These are phyloP conservation scores for Apiospora malaysiana DNA, from an alignment of 2,329 filamentous ascomycete species.

Conservation along the genomic window DNA sequence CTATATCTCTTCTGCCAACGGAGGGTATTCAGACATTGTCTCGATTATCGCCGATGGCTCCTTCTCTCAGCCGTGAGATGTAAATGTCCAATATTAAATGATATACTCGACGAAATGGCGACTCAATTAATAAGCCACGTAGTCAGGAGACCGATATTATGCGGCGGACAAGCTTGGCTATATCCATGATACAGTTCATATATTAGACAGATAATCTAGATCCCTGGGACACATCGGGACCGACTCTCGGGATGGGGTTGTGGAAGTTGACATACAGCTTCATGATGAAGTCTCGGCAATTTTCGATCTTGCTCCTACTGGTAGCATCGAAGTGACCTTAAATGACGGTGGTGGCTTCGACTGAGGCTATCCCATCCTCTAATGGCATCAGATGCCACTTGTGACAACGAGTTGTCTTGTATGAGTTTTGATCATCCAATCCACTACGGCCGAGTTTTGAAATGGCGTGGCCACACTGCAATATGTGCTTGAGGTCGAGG, in stretches of 20 bases:
- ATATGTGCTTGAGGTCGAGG: background rate
- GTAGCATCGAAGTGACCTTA: too few relatives aligned
- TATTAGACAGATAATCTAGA: background rate
- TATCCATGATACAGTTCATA: background rate
- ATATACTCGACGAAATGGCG: background rate
- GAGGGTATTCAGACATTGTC: background rate
- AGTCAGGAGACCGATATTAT: background rate
- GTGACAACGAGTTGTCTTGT: background rate
- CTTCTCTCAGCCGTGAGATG: background rate
- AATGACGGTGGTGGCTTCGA: background rate
- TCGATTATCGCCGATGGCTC: too few relatives aligned
- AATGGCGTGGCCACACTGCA: background rate
- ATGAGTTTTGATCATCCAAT: background rate
- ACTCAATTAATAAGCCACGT: background rate
- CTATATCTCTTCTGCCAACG: background rate
- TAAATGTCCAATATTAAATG: background rate
- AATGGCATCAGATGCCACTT: background rate
- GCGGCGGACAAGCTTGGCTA: background rate
- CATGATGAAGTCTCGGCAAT: too few relatives aligned
- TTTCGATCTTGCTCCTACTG: too few relatives aligned
- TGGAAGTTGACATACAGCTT: too few relatives aligned
- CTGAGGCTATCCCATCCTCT: background rate
- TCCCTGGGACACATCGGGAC: background rate
- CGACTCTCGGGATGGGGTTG: background rate
- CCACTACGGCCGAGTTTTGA: slow-evolving; percentile 6